Conservation (phyloP, 345 rosid genomes). For the Salix suchowensis region DNA sequence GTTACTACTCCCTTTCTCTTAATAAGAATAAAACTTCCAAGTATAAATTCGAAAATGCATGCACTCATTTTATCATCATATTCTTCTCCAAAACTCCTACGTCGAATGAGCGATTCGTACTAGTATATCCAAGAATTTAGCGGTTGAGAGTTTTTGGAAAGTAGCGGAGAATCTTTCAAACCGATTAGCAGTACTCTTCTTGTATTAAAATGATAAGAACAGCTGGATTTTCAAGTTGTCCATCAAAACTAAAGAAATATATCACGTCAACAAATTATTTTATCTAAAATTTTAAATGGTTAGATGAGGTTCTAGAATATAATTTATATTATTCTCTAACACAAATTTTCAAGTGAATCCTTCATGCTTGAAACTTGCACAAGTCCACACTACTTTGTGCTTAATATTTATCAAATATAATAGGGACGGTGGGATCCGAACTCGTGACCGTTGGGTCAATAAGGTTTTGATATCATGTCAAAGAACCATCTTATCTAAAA, state of each 20-base stretch:
- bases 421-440: too few species aligned
- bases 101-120: neutral
- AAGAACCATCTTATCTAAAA: too few species aligned
- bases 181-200: neutral
- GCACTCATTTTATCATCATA: too few species aligned
- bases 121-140: neutral
- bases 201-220: neutral
- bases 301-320: too few species aligned
- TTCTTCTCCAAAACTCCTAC: neutral
- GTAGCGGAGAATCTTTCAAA: neutral
- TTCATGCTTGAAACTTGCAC: too few species aligned
- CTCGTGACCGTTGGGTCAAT: too few species aligned
- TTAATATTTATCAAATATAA: too few species aligned
- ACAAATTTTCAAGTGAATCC: fast-evolving
- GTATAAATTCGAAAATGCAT: neutral
- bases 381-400: too few species aligned
- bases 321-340: too few species aligned
- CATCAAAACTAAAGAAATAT: neutral
- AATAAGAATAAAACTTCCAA: neutral
- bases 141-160: neutral
- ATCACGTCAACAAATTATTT: too few species aligned
- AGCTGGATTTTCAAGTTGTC: neutral
- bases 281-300: fast-evolving
- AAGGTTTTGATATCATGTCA: fast-evolving
- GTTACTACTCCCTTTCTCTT: too few species aligned